Base-by-base conservation (phyloP, 2,329 filamentous ascomycete genomes). In the Colletotrichum aenigma region DNA sequence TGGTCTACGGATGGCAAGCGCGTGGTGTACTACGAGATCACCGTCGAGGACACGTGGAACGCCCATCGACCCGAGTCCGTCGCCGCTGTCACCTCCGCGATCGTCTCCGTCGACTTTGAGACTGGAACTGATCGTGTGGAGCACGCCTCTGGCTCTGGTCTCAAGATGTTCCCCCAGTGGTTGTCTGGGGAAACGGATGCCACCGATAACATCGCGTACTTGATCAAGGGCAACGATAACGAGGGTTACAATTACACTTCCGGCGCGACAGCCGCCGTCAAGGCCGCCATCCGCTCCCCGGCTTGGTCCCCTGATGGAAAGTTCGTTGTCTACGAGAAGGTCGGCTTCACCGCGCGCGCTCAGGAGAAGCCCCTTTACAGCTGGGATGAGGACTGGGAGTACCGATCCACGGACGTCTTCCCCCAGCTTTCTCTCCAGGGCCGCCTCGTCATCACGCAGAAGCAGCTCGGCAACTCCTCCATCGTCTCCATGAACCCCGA, bases 361-460 rank as follows among this genome's bases (percentile, higher is more conserved):
- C 70, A 70, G 71, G 71, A 74, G 43, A 74, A 70, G 60, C 66
- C 66, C 8, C 43, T 74, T 8, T 70, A 61, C 30, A 74, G 71
- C 60, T 74, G 71, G 66, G 66, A 60, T n/a, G 60, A 70, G 43
- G 71, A 70, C n/a, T 74, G 71, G 71, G 66, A 70, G 48, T 74
- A 70, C 60, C 71, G 71, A 60, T 34, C 30, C 58, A 74, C 71
- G 16, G 71, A 74, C 48, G 71, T 74, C 48, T 70, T 74, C 34
- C 71, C 71, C 34, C 71, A 58, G n/a, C 58, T 74, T 43, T 65
- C 66, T 26, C 71, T 64, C 32, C 71, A 70, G 24, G 71, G 71
- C n/a, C 66, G 71, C 9, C 66, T 74, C 18, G 66, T 65, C 21
- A 62, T 74, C 30, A 74, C 71, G 1, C 71, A 74, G 43, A 74